phyloP scores from a whole-genome alignment of 805 yeast genomes.

The Zygoascus ofunaensis region DNA sequence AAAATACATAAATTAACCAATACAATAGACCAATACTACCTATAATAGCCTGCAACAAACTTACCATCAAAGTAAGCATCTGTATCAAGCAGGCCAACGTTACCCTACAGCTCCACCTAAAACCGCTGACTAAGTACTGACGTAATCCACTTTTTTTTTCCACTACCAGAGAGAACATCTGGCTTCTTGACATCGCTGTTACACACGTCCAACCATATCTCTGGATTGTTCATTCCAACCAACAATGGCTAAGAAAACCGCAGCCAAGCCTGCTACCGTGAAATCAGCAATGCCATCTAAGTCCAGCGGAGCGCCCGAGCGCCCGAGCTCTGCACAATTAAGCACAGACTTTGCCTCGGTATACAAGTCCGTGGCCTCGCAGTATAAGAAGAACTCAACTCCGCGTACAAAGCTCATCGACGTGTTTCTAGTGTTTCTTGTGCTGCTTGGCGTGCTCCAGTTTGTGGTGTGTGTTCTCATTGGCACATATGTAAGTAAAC shows the following conservation, averaged over 20 bases:
- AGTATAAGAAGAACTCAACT: conserved; percentile 23
- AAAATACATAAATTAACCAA: no score
- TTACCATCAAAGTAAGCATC: no score
- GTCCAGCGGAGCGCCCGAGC: neutral
- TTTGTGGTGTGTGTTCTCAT: conserved; percentile 65
- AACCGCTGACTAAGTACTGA: no score
- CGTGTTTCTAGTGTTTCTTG: conserved; percentile 63
- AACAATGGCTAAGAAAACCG: conserved; percentile 10
- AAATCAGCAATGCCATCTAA: no score
- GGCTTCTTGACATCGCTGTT: neutral
- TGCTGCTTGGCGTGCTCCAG: conserved; percentile 66
- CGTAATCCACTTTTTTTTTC: no score
- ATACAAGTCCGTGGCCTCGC: conserved; percentile 12
- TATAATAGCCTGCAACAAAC: no score
- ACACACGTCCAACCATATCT: no score
- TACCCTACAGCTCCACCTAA: no score
- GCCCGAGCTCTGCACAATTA: neutral
- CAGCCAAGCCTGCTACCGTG: neutral
- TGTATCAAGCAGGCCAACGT: no score
- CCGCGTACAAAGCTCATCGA: conserved; percentile 53
- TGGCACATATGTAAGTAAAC: conserved; percentile 58
- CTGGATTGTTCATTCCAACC: no score
- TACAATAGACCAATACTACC: no score
- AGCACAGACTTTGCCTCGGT: conserved; percentile 11
- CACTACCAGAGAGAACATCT: no score